phyloP scores from a whole-genome alignment of 345 rosid species.

The Lagerstroemia speciosa region DNA sequence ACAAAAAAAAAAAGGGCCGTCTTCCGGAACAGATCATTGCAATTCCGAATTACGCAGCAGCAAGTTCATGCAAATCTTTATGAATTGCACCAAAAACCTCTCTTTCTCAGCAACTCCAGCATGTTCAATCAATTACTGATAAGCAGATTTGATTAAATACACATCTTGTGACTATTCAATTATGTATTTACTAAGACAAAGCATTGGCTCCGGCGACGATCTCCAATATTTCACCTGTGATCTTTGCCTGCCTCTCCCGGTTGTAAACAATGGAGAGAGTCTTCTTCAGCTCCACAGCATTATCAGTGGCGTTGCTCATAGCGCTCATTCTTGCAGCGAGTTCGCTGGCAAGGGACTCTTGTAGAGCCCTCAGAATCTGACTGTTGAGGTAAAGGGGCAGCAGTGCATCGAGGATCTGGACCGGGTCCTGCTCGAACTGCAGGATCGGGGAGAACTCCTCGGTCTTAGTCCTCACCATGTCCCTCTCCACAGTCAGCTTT shows the following conservation, averaged over 20 bases:
- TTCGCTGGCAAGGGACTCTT: conserved; percentile 90
- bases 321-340: conserved; percentile 95
- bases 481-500: conserved; percentile 80
- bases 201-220: conserved; percentile 93
- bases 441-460: conserved; percentile 63
- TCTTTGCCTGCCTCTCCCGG: conserved; percentile 86
- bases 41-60: background rate
- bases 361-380: conserved; percentile 86
- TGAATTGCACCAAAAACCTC: background rate
- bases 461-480: conserved; percentile 42
- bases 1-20: background rate
- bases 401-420: conserved; percentile 87
- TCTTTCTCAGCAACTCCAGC: conserved; percentile 3
- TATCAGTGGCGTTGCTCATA: conserved; percentile 85
- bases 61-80: background rate
- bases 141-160: background rate
- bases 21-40: too few species aligned
- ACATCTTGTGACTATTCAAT: background rate
- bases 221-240: conserved; percentile 92
- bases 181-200: conserved; percentile 18
- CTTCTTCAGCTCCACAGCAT: conserved; percentile 71
- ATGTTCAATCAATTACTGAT: background rate
- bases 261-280: conserved; percentile 52
- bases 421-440: conserved; percentile 96
- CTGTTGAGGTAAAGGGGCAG: conserved; percentile 89